Percentiles rank a stretch among this genome's conserved stretches.
Evolutionary conservation across 768 basidiomycete species (phyloP).

Genomic region (Pulveroboletus sp.): DNA sequence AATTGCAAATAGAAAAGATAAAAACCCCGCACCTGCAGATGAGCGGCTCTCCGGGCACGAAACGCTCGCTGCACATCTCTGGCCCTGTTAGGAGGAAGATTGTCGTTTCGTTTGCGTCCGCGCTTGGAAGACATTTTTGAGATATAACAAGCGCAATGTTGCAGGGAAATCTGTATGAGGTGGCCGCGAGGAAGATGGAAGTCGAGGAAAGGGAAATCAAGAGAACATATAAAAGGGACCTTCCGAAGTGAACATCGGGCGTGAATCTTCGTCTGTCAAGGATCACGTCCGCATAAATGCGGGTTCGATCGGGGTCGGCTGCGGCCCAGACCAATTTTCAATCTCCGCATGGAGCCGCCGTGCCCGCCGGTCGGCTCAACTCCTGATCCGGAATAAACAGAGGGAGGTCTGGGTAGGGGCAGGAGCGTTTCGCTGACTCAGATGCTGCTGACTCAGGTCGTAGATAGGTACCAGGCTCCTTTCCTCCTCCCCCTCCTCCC

Average conservation of each 20-base stretch:
- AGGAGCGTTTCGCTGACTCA: no score
- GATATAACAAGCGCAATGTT: constrained; percentile 7
- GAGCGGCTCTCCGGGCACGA: constrained; percentile 82
- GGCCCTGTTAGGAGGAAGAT: constrained; percentile 62
- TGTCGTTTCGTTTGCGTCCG: constrained; percentile 72
- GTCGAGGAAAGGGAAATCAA: constrained; percentile 32
- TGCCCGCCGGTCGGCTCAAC: constrained; percentile 14
- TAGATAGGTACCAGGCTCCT: no score
- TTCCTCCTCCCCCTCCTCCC: no score
- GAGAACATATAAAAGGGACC: constrained; percentile 38
- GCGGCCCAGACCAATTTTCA: constrained; percentile 33
- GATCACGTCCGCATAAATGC: constrained; percentile 30
- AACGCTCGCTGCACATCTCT: constrained; percentile 88
- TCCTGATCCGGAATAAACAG: constrained; percentile 7
- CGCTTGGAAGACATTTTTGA: constrained; percentile 78
- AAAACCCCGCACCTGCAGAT: constrained; percentile 59
- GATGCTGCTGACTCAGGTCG: no score
- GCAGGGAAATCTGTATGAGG: constrained; percentile 17
- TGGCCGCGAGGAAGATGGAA: constrained; percentile 30
- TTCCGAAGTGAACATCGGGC: constrained; percentile 31
- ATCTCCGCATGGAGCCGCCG: constrained; percentile 31
- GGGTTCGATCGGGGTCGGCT: constrained; percentile 36
- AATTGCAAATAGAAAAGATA: constrained; percentile 38
- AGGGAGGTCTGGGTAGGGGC: no score
- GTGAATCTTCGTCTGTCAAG: constrained; percentile 34